phyloP scores from a whole-genome alignment of 495 filamentous ascomycete species.

The Tetracladium setigerum region DNA sequence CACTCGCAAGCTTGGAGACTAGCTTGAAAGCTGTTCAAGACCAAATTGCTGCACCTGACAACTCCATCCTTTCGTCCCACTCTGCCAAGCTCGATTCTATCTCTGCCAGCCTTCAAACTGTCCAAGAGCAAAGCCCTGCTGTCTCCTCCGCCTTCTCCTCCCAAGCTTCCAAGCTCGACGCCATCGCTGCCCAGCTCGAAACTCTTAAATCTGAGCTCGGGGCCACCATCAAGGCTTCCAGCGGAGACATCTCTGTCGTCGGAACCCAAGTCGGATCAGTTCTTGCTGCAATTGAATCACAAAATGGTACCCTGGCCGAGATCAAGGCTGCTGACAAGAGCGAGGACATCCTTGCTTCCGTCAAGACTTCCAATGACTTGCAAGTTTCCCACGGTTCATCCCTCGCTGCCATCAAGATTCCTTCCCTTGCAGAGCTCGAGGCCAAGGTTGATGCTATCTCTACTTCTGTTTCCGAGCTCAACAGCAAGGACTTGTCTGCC shows the following conservation, averaged over 20 bases:
- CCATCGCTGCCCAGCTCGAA: constrained; percentile 13
- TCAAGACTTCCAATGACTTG: constrained; percentile 6
- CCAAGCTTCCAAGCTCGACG: constrained; percentile 15
- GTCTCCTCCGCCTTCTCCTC: constrained; percentile 7
- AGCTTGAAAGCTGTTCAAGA: constrained; percentile 16
- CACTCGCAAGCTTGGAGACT: constrained; percentile 12
- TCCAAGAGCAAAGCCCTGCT: constrained; percentile 11
- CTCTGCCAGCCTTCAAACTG: constrained; percentile 10
- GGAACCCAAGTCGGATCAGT: constrained; percentile 6
- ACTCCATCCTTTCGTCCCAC: constrained; percentile 11
- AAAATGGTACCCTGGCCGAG: constrained; percentile 8
- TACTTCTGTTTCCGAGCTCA: constrained; percentile 5
- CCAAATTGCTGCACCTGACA: constrained; percentile 14
- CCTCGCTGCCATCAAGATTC: background rate
- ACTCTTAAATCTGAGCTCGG: constrained; percentile 9
- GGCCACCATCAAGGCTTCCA: constrained; percentile 13
- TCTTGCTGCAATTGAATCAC: constrained; percentile 11
- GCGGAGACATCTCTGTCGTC: constrained; percentile 7
- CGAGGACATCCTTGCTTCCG: constrained; percentile 13
- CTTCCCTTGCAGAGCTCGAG: background rate
- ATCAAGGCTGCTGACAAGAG: constrained; percentile 15
- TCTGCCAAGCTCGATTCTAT: constrained; percentile 16
- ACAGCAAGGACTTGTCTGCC: constrained; percentile 4
- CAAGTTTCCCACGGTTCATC: constrained; percentile 1
- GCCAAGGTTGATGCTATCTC: constrained; percentile 7